Percentiles rank a stretch among this genome's conserved stretches.
These are phyloP conservation scores for Microglena sp. DNA, from an alignment of 139 green algal genomes.

Conservation along the genomic window DNA sequence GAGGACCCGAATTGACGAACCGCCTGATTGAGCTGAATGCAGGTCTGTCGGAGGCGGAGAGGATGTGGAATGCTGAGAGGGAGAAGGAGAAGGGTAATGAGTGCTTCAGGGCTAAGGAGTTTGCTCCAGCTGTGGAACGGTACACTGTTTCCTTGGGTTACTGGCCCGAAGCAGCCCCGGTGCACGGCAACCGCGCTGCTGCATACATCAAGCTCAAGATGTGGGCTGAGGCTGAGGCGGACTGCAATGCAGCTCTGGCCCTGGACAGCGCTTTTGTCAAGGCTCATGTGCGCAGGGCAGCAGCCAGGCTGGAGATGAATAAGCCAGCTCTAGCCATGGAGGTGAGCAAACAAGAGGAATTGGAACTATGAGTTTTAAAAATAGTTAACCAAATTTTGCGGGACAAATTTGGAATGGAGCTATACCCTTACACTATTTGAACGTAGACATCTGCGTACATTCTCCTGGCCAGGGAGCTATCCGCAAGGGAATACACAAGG, in stretches of 20 bases:
- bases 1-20: conserved; percentile 18
- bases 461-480: too few species aligned
- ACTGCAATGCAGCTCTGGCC: conserved; percentile 15
- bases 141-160: conserved; percentile 29
- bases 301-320: conserved; percentile 20
- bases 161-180: conserved; percentile 1
- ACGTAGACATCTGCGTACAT: too few species aligned
- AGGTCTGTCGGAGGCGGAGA: conserved; percentile 7
- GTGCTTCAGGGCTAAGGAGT: conserved; percentile 24
- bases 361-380: too few species aligned
- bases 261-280: conserved; percentile 14
- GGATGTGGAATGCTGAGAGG: conserved; percentile 3
- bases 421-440: too few species aligned
- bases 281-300: conserved; percentile 19
- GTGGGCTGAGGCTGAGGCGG: conserved; percentile 24
- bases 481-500: too few species aligned
- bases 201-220: conserved; percentile 29
- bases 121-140: conserved; percentile 23
- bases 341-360: background rate
- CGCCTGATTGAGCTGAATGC: conserved; percentile 18
- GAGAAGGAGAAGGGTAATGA: conserved; percentile 36
- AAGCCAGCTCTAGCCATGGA: conserved; percentile 13
- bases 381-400: too few species aligned
- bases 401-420: too few species aligned
- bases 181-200: conserved; percentile 29